Evolutionary conservation across 2,329 filamentous ascomycete genomes (phyloP).

Genomic region (Aplosporella prunicola): DNA sequence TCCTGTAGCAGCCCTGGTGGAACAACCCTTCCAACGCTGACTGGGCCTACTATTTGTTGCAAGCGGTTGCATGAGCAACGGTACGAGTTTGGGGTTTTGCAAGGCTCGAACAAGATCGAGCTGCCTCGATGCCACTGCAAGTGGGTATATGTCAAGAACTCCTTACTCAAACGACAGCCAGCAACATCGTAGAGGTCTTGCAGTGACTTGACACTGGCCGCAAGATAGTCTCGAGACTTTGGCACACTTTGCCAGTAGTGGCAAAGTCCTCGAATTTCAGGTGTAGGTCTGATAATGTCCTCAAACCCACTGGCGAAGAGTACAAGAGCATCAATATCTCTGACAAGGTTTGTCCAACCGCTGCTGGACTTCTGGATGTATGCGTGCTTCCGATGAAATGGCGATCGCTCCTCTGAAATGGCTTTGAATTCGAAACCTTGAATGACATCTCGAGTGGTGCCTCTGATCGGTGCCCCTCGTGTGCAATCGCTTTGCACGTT

Average conservation of each 20-base stretch:
- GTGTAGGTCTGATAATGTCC: background rate
- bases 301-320: background rate
- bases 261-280: background rate
- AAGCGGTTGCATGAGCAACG: background rate
- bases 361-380: background rate
- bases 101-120: background rate
- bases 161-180: constrained; percentile 12
- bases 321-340: background rate
- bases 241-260: background rate
- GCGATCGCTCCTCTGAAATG: background rate
- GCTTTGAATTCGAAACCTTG: background rate
- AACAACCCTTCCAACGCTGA: background rate
- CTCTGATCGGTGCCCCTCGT: too few relatives aligned
- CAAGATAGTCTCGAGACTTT: constrained; percentile 13
- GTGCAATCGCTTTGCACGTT: too few relatives aligned
- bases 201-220: constrained; percentile 11
- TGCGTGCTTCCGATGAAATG: background rate
- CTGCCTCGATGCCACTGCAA: constrained; percentile 15
- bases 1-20: too few relatives aligned
- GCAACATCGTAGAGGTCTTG: constrained; percentile 14
- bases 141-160: constrained; percentile 13
- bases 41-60: background rate
- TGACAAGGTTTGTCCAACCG: background rate
- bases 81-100: background rate
- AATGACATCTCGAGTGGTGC: too few relatives aligned